phyloP scores from a whole-genome alignment of 2,329 filamentous ascomycete genomes.

The Epichloe elymi region DNA sequence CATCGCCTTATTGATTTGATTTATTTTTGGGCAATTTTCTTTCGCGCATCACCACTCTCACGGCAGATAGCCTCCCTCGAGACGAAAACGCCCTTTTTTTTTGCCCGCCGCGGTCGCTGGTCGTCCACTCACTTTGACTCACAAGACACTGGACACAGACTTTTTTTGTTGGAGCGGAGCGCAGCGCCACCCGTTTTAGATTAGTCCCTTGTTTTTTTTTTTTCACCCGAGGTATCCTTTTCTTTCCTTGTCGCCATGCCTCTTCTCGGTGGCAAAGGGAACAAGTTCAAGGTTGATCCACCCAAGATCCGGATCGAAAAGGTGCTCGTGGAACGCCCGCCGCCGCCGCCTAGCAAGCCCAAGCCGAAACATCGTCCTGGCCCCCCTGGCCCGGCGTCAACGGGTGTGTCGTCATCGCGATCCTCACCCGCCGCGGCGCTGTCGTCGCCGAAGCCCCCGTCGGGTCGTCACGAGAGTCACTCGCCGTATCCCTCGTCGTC shows the following conservation, averaged over 20 bases:
- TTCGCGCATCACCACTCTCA: too few relatives aligned
- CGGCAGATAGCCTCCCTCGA: too few relatives aligned
- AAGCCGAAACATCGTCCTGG: constrained; percentile 20
- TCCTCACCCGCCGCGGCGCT: constrained; percentile 21
- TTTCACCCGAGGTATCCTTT: not conserved
- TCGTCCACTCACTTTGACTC: not conserved
- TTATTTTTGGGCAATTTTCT: too few relatives aligned
- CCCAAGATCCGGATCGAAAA: constrained; percentile 40
- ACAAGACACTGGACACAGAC: not conserved
- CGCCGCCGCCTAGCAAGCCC: constrained; percentile 22
- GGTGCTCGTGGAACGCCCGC: constrained; percentile 29
- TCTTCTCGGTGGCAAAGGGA: constrained; percentile 29
- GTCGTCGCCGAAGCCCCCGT: constrained; percentile 26
- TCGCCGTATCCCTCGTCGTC: constrained; percentile 29
- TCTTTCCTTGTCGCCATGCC: constrained; percentile 15
- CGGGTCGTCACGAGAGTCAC: constrained; percentile 25
- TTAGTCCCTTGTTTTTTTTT: not conserved
- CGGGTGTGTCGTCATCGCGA: constrained; percentile 13
- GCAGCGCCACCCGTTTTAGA: not conserved
- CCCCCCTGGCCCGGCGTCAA: constrained; percentile 9
- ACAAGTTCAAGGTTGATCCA: constrained; percentile 38
- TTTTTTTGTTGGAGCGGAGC: not conserved
- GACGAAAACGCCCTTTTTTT: too few relatives aligned
- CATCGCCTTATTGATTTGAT: too few relatives aligned
- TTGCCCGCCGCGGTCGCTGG: too few relatives aligned